Evolutionary conservation across 2,329 filamentous ascomycete genomes (phyloP), one percentile per base, ranked within the genome.

Genomic region (Pseudogymnoascus sp.): DNA sequence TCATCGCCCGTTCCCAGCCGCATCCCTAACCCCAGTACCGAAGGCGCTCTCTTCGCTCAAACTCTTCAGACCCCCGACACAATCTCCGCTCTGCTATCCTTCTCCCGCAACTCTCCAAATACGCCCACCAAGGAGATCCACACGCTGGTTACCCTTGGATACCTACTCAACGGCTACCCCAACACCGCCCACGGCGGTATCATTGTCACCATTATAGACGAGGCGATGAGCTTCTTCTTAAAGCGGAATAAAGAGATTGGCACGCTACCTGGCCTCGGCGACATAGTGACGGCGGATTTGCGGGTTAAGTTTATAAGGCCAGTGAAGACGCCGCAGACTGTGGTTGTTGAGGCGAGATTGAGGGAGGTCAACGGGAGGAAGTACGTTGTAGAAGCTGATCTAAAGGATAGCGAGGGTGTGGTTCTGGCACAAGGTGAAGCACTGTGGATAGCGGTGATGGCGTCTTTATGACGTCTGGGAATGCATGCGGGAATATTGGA

Each of bases 181-280:
- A 72, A 76, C 2, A 75, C 83, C 6, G 74, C 78, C 8, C 85
- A 88, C 70, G 84, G 85, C 19, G 85, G 85, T 1, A 78, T 87
- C 31, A 78, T 83, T 6, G 78, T 79, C 7, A 78, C 81, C 0
- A 70, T 88, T n/a, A 70, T 88, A 22, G 85, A 88, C 68, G 85
- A 88, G 69, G 73, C 76, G 5, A 80, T 82, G 70, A 83, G 84
- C 0, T 74, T 80, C 5, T 66, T 85, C 16, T 73, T 83, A 8
- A 74, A 75, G 2, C 68, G 53, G 62, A 70, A 71, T 64, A 56
- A 65, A 46, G 68, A 14, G 74, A 74, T 24, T 65, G 41, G 59
- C 12, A 33, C 22, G n/a, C 28, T 56, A 8, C 65, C 63, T 8
- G 67, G 64, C 0, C 68, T 72, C 65, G 60, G 69, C 4, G 70